phyloP scores from a whole-genome alignment of 768 basidiomycete species.

The Pulveroboletus sp. region DNA sequence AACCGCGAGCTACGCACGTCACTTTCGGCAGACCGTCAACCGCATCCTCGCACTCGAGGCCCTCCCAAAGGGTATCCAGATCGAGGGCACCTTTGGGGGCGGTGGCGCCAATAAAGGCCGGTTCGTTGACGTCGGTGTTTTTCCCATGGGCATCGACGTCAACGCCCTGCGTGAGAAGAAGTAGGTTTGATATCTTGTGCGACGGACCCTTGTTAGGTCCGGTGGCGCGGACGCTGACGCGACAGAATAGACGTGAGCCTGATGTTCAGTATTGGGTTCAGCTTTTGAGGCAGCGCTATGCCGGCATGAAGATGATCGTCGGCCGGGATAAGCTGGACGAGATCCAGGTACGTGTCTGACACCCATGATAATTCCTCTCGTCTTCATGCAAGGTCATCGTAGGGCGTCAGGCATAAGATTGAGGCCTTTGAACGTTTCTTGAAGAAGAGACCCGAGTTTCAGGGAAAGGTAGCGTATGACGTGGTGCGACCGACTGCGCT shows the following conservation, averaged over 20 bases:
- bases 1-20: conserved; percentile 75
- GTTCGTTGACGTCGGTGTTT: conserved; percentile 84
- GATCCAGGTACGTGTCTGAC: conserved; percentile 46
- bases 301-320: conserved; percentile 82
- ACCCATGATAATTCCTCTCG: neutral
- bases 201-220: neutral
- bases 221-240: conserved; percentile 7
- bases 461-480: conserved; percentile 50
- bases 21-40: conserved; percentile 80
- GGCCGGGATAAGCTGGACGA: conserved; percentile 88
- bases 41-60: conserved; percentile 79
- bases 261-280: conserved; percentile 84
- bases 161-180: conserved; percentile 59
- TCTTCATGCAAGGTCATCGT: neutral
- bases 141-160: conserved; percentile 89
- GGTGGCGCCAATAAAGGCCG: conserved; percentile 33
- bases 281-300: conserved; percentile 73
- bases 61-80: conserved; percentile 76
- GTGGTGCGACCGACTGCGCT: neutral
- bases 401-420: conserved; percentile 80
- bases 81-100: conserved; percentile 31
- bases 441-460: conserved; percentile 73
- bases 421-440: conserved; percentile 80
- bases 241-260: conserved; percentile 49
- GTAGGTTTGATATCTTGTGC: conserved; percentile 33